phyloP scores from a whole-genome alignment of 257 asterid species.

The Fraxinus excelsior region DNA sequence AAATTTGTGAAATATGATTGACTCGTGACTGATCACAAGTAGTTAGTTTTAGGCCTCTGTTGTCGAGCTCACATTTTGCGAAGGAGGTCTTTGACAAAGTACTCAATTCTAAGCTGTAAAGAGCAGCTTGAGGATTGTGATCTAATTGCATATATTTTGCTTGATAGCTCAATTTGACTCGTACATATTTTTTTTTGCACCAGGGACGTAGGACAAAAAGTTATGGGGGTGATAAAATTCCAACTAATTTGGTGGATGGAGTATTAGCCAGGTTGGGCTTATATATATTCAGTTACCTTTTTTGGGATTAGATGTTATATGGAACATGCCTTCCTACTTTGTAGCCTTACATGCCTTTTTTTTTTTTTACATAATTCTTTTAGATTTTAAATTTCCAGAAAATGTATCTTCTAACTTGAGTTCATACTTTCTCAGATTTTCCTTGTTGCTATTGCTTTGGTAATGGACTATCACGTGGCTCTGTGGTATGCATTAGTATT shows the following conservation, averaged over 20 bases:
- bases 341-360: conserved; percentile 10
- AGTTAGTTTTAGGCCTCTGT: neutral
- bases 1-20: neutral
- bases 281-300: neutral
- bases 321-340: neutral
- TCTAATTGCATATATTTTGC: neutral
- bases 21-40: neutral
- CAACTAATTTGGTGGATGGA: neutral
- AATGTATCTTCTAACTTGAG: conserved; percentile 29
- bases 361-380: conserved; percentile 15
- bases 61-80: neutral
- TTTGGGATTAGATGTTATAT: neutral
- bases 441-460: conserved; percentile 77
- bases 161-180: neutral
- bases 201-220: neutral
- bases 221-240: neutral
- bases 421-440: conserved; percentile 57
- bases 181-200: neutral
- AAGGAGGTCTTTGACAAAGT: neutral
- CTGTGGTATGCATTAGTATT: conserved; percentile 80
- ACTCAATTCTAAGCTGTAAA: neutral
- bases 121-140: neutral
- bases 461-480: conserved; percentile 88
- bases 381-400: too few relatives aligned
- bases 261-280: neutral